phyloP scores from a whole-genome alignment of 257 asterid species.

The Ophiorrhiza pumila region DNA sequence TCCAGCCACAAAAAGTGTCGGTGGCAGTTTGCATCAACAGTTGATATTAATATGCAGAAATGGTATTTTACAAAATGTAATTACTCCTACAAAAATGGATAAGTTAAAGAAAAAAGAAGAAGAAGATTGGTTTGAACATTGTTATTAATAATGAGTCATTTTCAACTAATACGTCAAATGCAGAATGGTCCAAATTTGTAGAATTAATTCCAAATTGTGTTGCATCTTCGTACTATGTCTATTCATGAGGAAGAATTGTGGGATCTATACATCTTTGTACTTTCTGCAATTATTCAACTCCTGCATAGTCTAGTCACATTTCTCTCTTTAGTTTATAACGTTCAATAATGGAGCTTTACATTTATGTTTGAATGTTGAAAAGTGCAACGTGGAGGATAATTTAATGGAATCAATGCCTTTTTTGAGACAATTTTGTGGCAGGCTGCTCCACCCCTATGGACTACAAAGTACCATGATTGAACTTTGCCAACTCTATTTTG shows the following conservation, averaged over 20 bases:
- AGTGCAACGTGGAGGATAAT: background rate
- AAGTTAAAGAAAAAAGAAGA: too few relatives aligned
- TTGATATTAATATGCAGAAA: background rate
- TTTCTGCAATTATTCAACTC: background rate
- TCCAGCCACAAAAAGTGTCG: conserved; percentile 11
- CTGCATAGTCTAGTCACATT: background rate
- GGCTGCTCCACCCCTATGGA: background rate
- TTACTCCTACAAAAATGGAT: background rate
- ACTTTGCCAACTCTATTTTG: background rate
- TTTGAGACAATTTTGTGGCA: background rate
- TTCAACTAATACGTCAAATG: background rate
- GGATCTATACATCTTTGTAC: background rate
- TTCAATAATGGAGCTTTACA: background rate
- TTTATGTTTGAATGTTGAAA: background rate
- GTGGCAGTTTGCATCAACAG: background rate
- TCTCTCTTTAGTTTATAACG: background rate
- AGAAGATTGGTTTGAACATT: background rate
- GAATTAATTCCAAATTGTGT: background rate
- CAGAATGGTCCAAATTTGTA: background rate
- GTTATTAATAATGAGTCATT: background rate
- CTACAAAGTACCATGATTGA: background rate
- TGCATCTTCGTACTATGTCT: background rate
- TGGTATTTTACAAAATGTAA: background rate
- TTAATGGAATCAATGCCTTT: background rate
- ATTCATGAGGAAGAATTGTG: background rate